Percentiles rank a stretch among this genome's conserved stretches.
Conservation (phyloP, 2,329 filamentous ascomycete genomes). For the Xylariaceae sp. region DNA sequence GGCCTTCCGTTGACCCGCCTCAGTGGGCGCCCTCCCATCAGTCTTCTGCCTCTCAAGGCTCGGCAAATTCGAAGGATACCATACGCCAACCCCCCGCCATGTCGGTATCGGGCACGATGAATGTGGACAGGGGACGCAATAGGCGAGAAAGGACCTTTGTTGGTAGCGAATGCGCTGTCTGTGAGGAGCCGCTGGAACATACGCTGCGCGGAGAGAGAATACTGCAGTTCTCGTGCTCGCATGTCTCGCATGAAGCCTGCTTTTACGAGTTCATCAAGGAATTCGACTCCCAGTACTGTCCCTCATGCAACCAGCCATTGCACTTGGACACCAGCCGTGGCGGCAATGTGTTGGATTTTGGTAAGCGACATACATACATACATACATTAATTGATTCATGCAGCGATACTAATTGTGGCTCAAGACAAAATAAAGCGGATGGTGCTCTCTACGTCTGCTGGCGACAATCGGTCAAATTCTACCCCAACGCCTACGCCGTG, state of each 20-base stretch:
- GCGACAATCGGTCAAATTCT: conserved; percentile 52
- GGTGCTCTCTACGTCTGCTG: conserved; percentile 72
- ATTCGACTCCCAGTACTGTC: conserved; percentile 89
- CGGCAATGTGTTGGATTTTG: conserved; percentile 87
- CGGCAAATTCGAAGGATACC: conserved; percentile 35
- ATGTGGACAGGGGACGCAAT: conserved; percentile 69
- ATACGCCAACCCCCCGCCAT: conserved; percentile 38
- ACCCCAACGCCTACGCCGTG: conserved; percentile 59
- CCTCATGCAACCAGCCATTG: conserved; percentile 85
- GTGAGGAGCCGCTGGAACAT: conserved; percentile 93
- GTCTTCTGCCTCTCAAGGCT: conserved; percentile 36
- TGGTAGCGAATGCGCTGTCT: conserved; percentile 89
- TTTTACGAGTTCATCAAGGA: conserved; percentile 98
- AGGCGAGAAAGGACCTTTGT: conserved; percentile 92
- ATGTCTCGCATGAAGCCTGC: conserved; percentile 95
- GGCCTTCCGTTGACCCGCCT: conserved; percentile 31
- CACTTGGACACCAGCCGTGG: conserved; percentile 89
- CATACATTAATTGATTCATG: background rate
- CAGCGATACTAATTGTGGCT: conserved; percentile 22
- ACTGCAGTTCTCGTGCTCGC: conserved; percentile 91
- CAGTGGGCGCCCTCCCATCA: conserved; percentile 36
- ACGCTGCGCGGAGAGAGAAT: conserved; percentile 91
- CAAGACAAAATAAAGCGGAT: conserved; percentile 92
- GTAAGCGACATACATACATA: conserved; percentile 42
- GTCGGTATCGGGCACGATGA: conserved; percentile 63